Conservation (phyloP, 441 rosid species). For the Populus hybrid region DNA sequence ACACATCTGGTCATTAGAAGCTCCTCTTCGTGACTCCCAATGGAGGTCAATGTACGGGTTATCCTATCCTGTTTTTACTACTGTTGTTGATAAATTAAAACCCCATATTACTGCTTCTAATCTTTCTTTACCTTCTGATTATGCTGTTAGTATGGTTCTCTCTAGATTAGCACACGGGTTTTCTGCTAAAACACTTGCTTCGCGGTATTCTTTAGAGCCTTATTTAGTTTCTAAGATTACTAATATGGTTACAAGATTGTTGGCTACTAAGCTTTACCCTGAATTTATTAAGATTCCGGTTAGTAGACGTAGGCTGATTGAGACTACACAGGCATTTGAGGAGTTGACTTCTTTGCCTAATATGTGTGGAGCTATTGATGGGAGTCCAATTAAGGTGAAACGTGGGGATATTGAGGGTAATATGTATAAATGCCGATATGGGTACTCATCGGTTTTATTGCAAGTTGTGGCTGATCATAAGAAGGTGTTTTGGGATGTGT, state of each 20-base stretch:
- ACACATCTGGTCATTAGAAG: constrained; percentile 76
- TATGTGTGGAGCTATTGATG: constrained; percentile 86
- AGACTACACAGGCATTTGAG: constrained; percentile 85
- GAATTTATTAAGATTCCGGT: constrained; percentile 88
- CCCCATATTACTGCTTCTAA: constrained; percentile 87
- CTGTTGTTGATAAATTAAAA: constrained; percentile 80
- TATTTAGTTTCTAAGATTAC: constrained; percentile 89
- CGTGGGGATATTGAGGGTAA: constrained; percentile 28
- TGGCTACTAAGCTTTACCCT: constrained; percentile 87
- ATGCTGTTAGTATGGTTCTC: constrained; percentile 93
- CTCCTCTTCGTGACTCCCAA: constrained; percentile 76
- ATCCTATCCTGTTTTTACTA: constrained; percentile 82
- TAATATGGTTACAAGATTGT: constrained; percentile 87
- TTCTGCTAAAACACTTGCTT: constrained; percentile 66
- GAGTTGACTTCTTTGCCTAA: constrained; percentile 84
- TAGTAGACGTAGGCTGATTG: constrained; percentile 70
- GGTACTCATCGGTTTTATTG: constrained; percentile 75
- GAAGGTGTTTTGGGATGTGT: constrained; percentile 94
- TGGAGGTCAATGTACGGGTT: constrained; percentile 88
- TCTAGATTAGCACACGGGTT: constrained; percentile 78
- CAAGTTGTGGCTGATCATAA: constrained; percentile 94
- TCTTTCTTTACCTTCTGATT: constrained; percentile 89
- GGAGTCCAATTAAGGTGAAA: constrained; percentile 59
- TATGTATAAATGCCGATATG: constrained; percentile 55
- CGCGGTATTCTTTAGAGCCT: constrained; percentile 82